These are phyloP conservation scores for Phlebiopsis gigantea DNA, from an alignment of 768 basidiomycete genomes.

Conservation along the genomic window DNA sequence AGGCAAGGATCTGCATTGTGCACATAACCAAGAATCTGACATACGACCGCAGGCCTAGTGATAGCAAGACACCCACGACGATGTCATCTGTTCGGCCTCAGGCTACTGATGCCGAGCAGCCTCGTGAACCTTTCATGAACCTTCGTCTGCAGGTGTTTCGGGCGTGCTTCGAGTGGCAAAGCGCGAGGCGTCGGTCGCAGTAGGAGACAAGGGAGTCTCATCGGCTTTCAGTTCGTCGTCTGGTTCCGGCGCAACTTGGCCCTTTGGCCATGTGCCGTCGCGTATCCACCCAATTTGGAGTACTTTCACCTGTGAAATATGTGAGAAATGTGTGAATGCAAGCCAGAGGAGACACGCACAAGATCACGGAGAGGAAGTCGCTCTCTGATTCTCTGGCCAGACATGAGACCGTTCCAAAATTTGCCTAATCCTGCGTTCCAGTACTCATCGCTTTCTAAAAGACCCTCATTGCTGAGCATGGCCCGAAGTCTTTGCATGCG, in stretches of 20 bases:
- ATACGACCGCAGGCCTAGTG: background rate
- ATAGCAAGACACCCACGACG: background rate
- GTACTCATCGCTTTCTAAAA: conserved; percentile 41
- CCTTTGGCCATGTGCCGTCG: conserved; percentile 73
- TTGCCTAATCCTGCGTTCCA: conserved; percentile 56
- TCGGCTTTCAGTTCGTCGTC: conserved; percentile 40
- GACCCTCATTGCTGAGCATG: conserved; percentile 41
- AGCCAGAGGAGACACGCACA: conserved; percentile 6
- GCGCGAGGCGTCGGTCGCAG: background rate
- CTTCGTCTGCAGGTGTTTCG: background rate
- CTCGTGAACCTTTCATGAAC: background rate
- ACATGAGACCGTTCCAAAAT: conserved; percentile 58
- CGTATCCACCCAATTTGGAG: conserved; percentile 71
- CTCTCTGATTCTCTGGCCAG: conserved; percentile 53
- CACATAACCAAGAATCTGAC: background rate
- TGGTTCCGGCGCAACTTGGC: conserved; percentile 52
- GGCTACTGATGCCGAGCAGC: background rate
- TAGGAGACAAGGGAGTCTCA: background rate
- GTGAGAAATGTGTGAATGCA: background rate
- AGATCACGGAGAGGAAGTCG: conserved; percentile 47
- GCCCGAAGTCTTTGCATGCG: conserved; percentile 33
- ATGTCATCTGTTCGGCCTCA: background rate
- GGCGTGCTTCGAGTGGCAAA: background rate
- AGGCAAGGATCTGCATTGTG: background rate
- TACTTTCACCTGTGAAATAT: conserved; percentile 56